Conservation (phyloP, 2,329 filamentous ascomycete species). For the Westerdykella sp. region DNA sequence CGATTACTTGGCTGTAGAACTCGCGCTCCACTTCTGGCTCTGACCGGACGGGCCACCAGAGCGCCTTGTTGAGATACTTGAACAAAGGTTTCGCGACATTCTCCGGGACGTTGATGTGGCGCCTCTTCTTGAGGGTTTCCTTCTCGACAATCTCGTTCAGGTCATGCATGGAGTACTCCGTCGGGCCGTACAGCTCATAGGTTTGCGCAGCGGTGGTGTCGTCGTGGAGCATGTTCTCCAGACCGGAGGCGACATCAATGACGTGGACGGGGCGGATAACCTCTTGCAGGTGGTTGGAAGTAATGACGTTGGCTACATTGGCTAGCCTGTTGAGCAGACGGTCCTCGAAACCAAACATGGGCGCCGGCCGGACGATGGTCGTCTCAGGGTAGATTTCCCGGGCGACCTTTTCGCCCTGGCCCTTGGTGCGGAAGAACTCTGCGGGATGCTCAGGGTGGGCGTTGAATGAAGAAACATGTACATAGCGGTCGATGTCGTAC, state of each 20-base stretch:
- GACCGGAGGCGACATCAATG: slow-evolving; percentile 81
- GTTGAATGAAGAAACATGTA: slow-evolving; percentile 95
- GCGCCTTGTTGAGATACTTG: slow-evolving; percentile 65
- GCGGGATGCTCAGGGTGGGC: slow-evolving; percentile 72
- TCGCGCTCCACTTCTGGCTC: slow-evolving; percentile 85
- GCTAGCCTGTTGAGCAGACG: slow-evolving; percentile 82
- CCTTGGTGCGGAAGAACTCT: slow-evolving; percentile 90
- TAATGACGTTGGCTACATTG: slow-evolving; percentile 72
- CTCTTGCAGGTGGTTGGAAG: slow-evolving; percentile 89
- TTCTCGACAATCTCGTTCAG: slow-evolving; percentile 82
- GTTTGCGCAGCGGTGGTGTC: slow-evolving; percentile 87
- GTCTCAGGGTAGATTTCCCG: slow-evolving; percentile 92
- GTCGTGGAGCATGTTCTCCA: slow-evolving; percentile 86
- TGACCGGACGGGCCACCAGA: slow-evolving; percentile 86
- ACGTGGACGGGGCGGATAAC: slow-evolving; percentile 86
- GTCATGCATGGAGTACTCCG: slow-evolving; percentile 82
- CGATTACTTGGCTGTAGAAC: slow-evolving; percentile 88
- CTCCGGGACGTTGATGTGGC: slow-evolving; percentile 89
- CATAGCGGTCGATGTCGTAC: slow-evolving; percentile 94
- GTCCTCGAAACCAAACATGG: slow-evolving; percentile 93
- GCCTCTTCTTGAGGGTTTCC: slow-evolving; percentile 84
- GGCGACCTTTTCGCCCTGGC: slow-evolving; percentile 74
- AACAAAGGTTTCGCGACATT: slow-evolving; percentile 68
- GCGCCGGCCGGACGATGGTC: slow-evolving; percentile 89
- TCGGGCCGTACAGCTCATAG: slow-evolving; percentile 89